These are phyloP conservation scores for Neurospora sp. DNA, from an alignment of 495 filamentous ascomycete genomes.

Conservation along the genomic window DNA sequence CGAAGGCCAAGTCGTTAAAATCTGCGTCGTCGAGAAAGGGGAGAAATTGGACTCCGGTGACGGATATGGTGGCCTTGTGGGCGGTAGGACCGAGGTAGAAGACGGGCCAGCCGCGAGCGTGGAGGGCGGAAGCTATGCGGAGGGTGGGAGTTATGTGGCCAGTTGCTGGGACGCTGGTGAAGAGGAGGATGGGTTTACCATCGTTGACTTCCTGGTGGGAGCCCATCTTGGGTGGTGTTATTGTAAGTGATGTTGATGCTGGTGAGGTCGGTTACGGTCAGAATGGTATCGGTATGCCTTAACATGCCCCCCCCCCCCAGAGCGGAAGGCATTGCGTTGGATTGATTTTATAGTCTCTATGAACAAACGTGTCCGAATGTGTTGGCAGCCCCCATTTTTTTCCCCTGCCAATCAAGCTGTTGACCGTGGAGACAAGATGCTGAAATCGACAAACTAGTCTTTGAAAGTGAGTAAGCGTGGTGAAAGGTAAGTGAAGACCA, in stretches of 20 bases:
- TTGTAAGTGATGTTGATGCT: background rate
- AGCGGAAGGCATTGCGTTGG: background rate
- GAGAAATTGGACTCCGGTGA: slow-evolving; percentile 20
- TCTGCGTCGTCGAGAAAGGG: slow-evolving; percentile 21
- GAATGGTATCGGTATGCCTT: background rate
- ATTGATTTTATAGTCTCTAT: background rate
- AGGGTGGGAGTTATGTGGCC: slow-evolving; percentile 7
- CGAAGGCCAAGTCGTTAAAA: slow-evolving; percentile 16
- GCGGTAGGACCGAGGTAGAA: slow-evolving; percentile 23
- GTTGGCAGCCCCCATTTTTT: too few relatives aligned
- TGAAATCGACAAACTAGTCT: background rate
- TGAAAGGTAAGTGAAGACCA: background rate
- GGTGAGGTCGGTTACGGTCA: background rate
- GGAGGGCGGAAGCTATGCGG: slow-evolving; percentile 2
- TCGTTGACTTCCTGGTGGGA: background rate
- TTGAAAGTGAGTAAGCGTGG: background rate
- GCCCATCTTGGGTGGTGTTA: background rate
- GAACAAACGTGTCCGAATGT: too few relatives aligned
- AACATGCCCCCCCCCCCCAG: too few relatives aligned
- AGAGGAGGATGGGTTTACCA: slow-evolving; percentile 17
- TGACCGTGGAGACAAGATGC: background rate
- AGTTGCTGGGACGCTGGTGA: background rate
- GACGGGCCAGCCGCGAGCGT: slow-evolving; percentile 13
- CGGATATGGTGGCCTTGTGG: slow-evolving; percentile 18
- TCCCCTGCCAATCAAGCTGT: background rate